Base-by-base conservation (phyloP, 1,284 basidiomycete genomes). In the Marasmius sp. region DNA sequence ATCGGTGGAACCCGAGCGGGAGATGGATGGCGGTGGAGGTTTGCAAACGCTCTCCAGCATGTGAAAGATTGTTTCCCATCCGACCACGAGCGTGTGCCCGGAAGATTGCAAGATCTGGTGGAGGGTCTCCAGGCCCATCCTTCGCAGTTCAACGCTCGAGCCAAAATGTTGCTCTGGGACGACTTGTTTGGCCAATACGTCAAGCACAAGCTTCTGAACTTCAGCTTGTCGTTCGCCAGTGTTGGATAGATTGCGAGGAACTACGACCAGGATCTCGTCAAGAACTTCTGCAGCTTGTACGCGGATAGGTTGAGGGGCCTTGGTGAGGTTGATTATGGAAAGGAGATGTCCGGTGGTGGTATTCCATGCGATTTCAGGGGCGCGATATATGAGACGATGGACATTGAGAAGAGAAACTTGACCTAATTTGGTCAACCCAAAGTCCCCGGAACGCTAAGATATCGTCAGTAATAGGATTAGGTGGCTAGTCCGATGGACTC, bases 51-150 rank as follows among this genome's bases (percentile, higher is more conserved):
- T 89, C 61, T 88, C 85, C 39, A 98, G 81, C 85, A 97, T 94
- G 64, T 89, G 86, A 72, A 98, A 98, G 67, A 98, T 94, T 0
- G 83, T 90, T 62, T 93, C 89, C 97, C 97, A 99, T 0, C 96
- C 96, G 10, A 91, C 85, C 7, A 94, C 83, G 1, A 99, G 82
- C 0, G 92, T 93, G 75, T 98, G 95, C 0, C 94, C 96, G 0
- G 93, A 93, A 0, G 89, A 87, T 73, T 98, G 94, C 16, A 99
- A 78, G 58, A 97, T 93, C 67, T 92, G 87, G 68, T 95, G 93
- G 18, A 99, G 76, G 0, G 93, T 94, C 68, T 97, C 93, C 58
- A 97, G 80, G 0, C 94, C 95, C 80, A 94, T 90, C 34, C 89
- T 83, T 12, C 95, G 85, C 49, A 99, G 81, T 68, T 98, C 96